These are phyloP conservation scores for Penicillium sp. DNA, from an alignment of 2,329 filamentous ascomycete genomes.

Conservation along the genomic window DNA sequence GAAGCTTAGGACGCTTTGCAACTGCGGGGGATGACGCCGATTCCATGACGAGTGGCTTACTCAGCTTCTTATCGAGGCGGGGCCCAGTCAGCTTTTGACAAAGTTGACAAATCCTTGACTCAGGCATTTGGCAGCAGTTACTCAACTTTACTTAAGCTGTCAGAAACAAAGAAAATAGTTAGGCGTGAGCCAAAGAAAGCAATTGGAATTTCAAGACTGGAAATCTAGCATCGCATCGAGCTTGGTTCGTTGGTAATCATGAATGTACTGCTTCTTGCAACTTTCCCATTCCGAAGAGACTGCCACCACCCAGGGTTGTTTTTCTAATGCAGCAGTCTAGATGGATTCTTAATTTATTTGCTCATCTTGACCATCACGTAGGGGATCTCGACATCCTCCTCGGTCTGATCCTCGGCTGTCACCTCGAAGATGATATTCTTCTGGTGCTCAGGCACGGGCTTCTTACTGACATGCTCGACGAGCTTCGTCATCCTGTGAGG, in stretches of 20 bases:
- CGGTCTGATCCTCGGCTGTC: conserved; percentile 84
- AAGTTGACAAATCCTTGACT: conserved; percentile 22
- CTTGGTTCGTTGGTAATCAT: conserved; percentile 21
- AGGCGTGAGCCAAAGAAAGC: conserved; percentile 4
- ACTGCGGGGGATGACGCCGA: conserved; percentile 25
- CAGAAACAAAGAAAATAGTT: not conserved
- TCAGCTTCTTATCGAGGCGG: conserved; percentile 24
- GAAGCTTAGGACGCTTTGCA: conserved; percentile 14
- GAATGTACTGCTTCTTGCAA: conserved; percentile 20
- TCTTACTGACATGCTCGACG: conserved; percentile 88
- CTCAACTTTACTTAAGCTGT: not conserved
- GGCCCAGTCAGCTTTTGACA: conserved; percentile 36
- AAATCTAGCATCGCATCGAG: conserved; percentile 20
- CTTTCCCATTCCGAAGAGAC: conserved; percentile 10
- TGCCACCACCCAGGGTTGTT: conserved; percentile 8
- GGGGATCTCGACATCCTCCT: conserved; percentile 95
- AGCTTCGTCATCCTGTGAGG: conserved; percentile 78
- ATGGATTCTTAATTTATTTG: conserved; percentile 37
- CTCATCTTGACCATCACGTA: conserved; percentile 88
- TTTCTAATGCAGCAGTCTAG: conserved; percentile 8
- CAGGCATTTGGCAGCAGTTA: not conserved
- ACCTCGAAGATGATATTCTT: conserved; percentile 97
- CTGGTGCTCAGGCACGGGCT: conserved; percentile 86
- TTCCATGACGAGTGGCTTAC: conserved; percentile 30
- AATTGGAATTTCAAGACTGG: conserved; percentile 16